A percentile compares a stretch with the other conserved stretches of the same genome.
Evolutionary conservation across 1,139 yeast species (phyloP).

Genomic region (Magnusiomyces sp.): DNA sequence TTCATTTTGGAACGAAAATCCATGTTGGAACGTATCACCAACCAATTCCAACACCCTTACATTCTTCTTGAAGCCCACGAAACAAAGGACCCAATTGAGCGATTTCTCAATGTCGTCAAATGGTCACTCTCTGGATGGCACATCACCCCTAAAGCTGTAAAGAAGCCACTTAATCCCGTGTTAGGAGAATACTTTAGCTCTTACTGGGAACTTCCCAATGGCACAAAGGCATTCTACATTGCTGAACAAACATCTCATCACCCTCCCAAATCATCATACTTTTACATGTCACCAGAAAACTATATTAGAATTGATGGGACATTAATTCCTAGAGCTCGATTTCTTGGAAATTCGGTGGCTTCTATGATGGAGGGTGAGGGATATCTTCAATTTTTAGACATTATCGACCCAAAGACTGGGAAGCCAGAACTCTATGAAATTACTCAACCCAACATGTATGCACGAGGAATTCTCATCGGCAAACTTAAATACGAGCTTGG

Average conservation of each 20-base stretch:
- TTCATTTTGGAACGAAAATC: slow-evolving; percentile 90
- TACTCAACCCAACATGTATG: slow-evolving; percentile 92
- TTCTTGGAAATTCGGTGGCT: slow-evolving; percentile 92
- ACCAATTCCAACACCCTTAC: slow-evolving; percentile 77
- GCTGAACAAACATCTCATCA: slow-evolving; percentile 96
- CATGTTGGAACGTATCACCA: slow-evolving; percentile 92
- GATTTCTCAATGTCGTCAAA: slow-evolving; percentile 66
- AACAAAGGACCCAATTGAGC: slow-evolving; percentile 45
- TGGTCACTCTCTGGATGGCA: slow-evolving; percentile 98
- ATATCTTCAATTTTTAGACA: slow-evolving; percentile 60
- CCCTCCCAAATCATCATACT: slow-evolving; percentile 96
- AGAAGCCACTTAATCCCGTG: slow-evolving; percentile 92
- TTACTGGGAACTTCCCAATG: slow-evolving; percentile 81
- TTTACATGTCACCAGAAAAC: slow-evolving; percentile 73
- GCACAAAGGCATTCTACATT: slow-evolving; percentile 64
- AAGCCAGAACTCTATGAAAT: slow-evolving; percentile 58
- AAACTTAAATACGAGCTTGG: slow-evolving; percentile 85
- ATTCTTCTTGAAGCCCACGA: slow-evolving; percentile 61
- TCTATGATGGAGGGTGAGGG: slow-evolving; percentile 94
- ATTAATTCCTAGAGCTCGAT: slow-evolving; percentile 76
- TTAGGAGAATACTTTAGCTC: slow-evolving; percentile 84
- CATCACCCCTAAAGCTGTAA: slow-evolving; percentile 95
- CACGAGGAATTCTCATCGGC: slow-evolving; percentile 90
- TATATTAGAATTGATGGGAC: slow-evolving; percentile 84
- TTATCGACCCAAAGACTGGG: slow-evolving; percentile 35